phyloP scores from a whole-genome alignment of 495 filamentous ascomycete genomes.

The Aspergillus saccharolyticus region DNA sequence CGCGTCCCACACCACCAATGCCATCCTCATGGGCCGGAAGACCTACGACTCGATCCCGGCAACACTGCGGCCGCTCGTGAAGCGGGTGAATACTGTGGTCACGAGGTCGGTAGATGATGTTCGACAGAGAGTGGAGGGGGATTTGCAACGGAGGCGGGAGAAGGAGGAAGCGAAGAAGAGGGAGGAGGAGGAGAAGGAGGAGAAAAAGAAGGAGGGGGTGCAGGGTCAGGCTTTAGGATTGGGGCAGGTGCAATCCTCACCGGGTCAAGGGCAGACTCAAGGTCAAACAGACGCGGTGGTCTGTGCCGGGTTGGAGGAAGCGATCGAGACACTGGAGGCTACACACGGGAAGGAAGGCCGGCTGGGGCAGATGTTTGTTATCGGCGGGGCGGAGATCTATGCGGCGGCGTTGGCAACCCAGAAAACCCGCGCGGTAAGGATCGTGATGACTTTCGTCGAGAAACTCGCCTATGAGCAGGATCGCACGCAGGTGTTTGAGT shows the following conservation, averaged over 20 bases:
- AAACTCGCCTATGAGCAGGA: conserved; percentile 31
- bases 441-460: conserved; percentile 45
- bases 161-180: neutral
- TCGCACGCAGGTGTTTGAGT: conserved; percentile 60
- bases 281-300: conserved; percentile 36
- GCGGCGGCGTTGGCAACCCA: conserved; percentile 53
- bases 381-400: conserved; percentile 88
- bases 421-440: conserved; percentile 25
- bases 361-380: conserved; percentile 66
- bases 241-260: no score
- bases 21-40: conserved; percentile 94
- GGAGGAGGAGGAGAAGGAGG: no score
- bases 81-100: conserved; percentile 73
- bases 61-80: conserved; percentile 71
- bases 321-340: conserved; percentile 39
- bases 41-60: conserved; percentile 85
- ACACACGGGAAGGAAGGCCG: conserved; percentile 15
- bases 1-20: conserved; percentile 49
- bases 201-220: no score
- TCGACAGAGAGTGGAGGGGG: conserved; percentile 22
- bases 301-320: conserved; percentile 49
- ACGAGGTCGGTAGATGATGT: conserved; percentile 44
- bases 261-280: neutral
- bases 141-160: conserved; percentile 12
- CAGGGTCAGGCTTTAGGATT: no score